Evolutionary conservation across 1,284 basidiomycete species (phyloP).

Genomic region (Agaricales sp.): DNA sequence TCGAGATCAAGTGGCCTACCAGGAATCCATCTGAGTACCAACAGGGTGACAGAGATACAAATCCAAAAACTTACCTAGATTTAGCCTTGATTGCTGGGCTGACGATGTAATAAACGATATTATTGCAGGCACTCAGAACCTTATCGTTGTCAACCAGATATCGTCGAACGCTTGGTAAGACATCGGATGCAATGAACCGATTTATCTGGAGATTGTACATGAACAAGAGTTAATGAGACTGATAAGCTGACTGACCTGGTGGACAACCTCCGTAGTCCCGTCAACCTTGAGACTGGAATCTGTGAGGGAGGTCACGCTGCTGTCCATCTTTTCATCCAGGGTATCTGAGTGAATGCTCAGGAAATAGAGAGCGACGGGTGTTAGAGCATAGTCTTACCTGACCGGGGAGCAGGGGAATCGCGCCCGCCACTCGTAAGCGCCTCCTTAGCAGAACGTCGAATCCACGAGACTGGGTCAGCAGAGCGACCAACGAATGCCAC

Average conservation of each 20-base stretch:
- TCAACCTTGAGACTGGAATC: constrained; percentile 30
- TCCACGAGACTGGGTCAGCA: constrained; percentile 73
- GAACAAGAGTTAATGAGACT: constrained; percentile 4
- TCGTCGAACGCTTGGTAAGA: constrained; percentile 70
- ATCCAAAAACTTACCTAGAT: constrained; percentile 35
- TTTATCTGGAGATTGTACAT: constrained; percentile 47
- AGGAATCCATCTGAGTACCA: constrained; percentile 4
- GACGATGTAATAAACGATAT: constrained; percentile 81
- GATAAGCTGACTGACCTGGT: constrained; percentile 32
- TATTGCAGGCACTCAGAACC: constrained; percentile 66
- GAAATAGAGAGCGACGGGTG: constrained; percentile 2
- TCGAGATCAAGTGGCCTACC: constrained; percentile 64
- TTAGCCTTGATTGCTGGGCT: constrained; percentile 72
- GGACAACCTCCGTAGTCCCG: constrained; percentile 34
- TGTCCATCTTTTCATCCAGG: constrained; percentile 47
- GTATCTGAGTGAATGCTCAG: constrained; percentile 11
- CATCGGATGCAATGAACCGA: constrained; percentile 58
- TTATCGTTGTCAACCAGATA: constrained; percentile 85
- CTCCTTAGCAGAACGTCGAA: constrained; percentile 58
- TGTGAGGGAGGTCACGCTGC: constrained; percentile 28
- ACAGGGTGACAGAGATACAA: no score
- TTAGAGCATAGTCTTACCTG: constrained; percentile 22
- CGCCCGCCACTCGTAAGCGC: constrained; percentile 47
- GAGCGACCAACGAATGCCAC: constrained; percentile 66
- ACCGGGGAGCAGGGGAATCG: constrained; percentile 52